phyloP scores from a whole-genome alignment of 352 stramenopile genomes.

The Blastocystis sp. region DNA sequence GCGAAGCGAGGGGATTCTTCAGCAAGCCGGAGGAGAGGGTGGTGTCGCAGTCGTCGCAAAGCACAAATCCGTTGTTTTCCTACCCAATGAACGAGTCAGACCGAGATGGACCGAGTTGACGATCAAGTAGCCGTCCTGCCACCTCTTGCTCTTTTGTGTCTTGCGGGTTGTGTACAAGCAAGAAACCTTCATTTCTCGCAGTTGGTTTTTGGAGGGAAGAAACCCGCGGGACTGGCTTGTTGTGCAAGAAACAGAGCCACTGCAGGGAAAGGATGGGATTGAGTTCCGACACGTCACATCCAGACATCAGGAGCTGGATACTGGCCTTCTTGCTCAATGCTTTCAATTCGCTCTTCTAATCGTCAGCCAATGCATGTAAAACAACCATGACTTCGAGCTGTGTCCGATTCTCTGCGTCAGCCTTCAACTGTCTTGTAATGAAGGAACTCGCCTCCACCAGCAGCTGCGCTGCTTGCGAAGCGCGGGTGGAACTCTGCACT shows the following conservation, averaged over 20 bases:
- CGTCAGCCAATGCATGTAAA: not conserved
- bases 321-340: not conserved
- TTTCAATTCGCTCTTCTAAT: not conserved
- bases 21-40: not conserved
- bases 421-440: not conserved
- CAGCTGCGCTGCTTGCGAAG: not conserved
- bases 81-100: not conserved
- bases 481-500: not conserved
- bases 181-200: conserved; percentile 2
- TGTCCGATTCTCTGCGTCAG: not conserved
- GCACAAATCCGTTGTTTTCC: not conserved
- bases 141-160: conserved; percentile 60
- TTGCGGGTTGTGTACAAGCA: conserved; percentile 60
- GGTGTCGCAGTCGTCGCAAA: not conserved
- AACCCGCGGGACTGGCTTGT: not conserved
- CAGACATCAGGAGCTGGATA: not conserved
- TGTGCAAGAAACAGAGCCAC: not conserved
- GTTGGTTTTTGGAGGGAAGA: conserved; percentile 15
- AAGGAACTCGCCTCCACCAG: not conserved
- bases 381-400: not conserved
- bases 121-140: conserved; percentile 37
- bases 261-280: not conserved
- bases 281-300: not conserved
- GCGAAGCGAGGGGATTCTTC: not conserved
- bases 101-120: not conserved